Base-by-base conservation (phyloP, 75 land plant genomes). In the Picea glauca region DNA sequence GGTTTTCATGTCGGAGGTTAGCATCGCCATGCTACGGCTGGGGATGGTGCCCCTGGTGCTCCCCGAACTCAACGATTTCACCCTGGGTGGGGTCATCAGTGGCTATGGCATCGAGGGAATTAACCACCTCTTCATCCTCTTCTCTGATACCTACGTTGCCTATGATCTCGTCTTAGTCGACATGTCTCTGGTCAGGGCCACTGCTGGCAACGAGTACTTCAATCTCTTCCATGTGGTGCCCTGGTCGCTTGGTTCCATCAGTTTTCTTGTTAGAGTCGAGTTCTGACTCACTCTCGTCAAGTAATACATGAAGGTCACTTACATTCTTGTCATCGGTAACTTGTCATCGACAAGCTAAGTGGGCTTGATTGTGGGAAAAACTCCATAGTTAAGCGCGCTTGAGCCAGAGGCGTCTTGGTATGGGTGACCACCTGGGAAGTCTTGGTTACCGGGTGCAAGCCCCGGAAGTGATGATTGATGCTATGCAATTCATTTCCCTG, bases 51-150 rank as follows among this genome's bases (percentile, higher is more conserved):
- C 83, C 0, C 60, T 61, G 40, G 84, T 83, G 54, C 32, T 83
- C 18, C 83, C 83, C 8, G 83, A 83, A 83, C 78, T 83, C 1
- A 78, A 83, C 18, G 84, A 83, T 35, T 77, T 83, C 20, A 83
- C 78, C 0, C 63, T 83, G 8, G 84, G 84, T 0, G 83, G 84
- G 17, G 61, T 80, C 30, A 83, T 83, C 78, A 80, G 80, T 31
- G 83, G 84, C 8, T 83, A 83, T 26, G 83, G 83, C 13, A 80
- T 83, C 1, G 84, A 83, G 59, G 84, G 83, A 9, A 80, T 60
- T 20, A 80, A 78, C 43, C 84, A 83, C 54, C 75, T 83, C 9
- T 83, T 74, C 18, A 83, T 83, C 0, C 30, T 83, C 13, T 83
- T 83, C 32, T 62, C 62, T 31, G 84, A 83, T 63, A 75, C 78